Evolutionary conservation across 345 rosid species (phyloP).

Genomic region (Firmiana major): DNA sequence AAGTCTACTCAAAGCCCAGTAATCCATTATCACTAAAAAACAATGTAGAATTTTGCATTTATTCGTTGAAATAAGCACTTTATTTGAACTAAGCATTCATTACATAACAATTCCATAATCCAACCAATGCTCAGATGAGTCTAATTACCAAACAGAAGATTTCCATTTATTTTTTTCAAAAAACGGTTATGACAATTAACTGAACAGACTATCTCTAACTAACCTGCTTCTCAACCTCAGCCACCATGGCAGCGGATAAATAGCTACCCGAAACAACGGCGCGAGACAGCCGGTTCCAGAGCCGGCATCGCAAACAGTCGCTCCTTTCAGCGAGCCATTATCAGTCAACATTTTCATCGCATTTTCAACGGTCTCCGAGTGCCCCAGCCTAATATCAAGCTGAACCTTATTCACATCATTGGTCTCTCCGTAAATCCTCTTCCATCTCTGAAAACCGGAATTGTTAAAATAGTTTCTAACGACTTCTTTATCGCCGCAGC

Average conservation of each 20-base stretch:
- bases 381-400: slow-evolving; percentile 75
- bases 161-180: neutral
- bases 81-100: neutral
- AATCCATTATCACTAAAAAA: too few relatives aligned
- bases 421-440: slow-evolving; percentile 85
- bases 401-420: slow-evolving; percentile 87
- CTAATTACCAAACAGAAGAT: neutral
- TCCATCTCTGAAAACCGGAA: slow-evolving; percentile 97
- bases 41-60: too few relatives aligned
- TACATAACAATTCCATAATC: neutral
- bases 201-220: neutral
- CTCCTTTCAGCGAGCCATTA: slow-evolving; percentile 65
- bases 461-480: slow-evolving; percentile 90
- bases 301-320: slow-evolving; percentile 85
- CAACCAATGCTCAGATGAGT: neutral
- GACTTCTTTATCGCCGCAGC: slow-evolving; percentile 90
- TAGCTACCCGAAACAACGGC: slow-evolving; percentile 82
- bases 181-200: slow-evolving; percentile 1
- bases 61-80: too few relatives aligned
- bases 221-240: slow-evolving; percentile 82
- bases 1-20: too few relatives aligned
- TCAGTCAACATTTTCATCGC: slow-evolving; percentile 79
- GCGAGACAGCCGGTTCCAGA: slow-evolving; percentile 80
- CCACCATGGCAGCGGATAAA: slow-evolving; percentile 90
- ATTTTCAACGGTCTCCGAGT: slow-evolving; percentile 86